Conservation (phyloP, 306 rosid species). For the Ammopiptanthus mongolicus region DNA sequence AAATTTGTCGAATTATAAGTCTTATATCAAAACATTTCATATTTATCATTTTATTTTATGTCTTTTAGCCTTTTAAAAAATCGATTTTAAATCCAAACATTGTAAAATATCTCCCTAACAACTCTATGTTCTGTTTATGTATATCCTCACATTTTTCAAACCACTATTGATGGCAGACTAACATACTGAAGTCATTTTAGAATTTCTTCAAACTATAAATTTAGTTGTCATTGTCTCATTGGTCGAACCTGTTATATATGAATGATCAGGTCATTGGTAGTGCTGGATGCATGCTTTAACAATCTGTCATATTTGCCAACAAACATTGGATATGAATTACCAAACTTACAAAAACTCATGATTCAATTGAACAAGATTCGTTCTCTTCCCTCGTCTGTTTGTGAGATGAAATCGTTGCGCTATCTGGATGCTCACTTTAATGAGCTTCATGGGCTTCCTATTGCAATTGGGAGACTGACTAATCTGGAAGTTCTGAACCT, state of each 20-base stretch:
- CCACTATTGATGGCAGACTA: neutral
- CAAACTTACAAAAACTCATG: conserved; percentile 60
- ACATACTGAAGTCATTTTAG: neutral
- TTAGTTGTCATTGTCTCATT: neutral
- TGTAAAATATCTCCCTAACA: neutral
- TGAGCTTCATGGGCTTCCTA: conserved; percentile 83
- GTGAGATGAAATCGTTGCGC: conserved; percentile 75
- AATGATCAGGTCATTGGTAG: conserved; percentile 79
- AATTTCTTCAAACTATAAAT: neutral
- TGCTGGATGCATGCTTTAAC: conserved; percentile 91
- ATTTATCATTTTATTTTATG: neutral
- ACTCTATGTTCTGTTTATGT: conserved; percentile 5
- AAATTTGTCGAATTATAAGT: neutral
- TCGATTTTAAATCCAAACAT: neutral
- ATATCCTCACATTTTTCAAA: neutral
- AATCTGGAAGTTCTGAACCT: conserved; percentile 67
- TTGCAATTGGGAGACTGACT: conserved; percentile 62
- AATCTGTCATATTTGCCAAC: conserved; percentile 81
- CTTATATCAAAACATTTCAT: neutral
- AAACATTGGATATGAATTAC: conserved; percentile 75
- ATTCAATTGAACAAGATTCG: conserved; percentile 82
- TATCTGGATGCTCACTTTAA: conserved; percentile 90
- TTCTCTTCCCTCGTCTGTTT: conserved; percentile 76
- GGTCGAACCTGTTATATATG: neutral
- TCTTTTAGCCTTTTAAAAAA: neutral